phyloP scores from a whole-genome alignment of 1,284 basidiomycete genomes.

The Rhodotorula sp. region DNA sequence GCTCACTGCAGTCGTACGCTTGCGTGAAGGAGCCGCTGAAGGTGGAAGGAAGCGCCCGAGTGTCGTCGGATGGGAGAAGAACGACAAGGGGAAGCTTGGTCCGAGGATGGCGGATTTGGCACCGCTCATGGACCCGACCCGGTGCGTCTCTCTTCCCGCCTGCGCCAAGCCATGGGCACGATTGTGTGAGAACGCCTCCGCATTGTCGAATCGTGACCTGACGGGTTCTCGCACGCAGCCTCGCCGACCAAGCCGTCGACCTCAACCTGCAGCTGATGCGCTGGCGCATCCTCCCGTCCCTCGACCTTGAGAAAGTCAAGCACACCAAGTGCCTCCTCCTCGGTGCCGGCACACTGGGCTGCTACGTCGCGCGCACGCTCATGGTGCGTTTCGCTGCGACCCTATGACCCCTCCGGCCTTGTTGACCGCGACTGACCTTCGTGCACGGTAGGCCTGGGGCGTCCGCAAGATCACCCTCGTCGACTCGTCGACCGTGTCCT shows the following conservation, averaged over 20 bases:
- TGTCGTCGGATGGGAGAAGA: constrained; percentile 95
- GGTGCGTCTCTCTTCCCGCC: constrained; percentile 53
- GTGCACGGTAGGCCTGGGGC: constrained; percentile 76
- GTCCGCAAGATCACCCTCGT: constrained; percentile 89
- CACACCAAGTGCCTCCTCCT: constrained; percentile 78
- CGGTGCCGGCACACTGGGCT: constrained; percentile 93
- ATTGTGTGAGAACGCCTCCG: too few relatives aligned
- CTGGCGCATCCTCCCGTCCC: constrained; percentile 88
- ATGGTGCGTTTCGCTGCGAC: constrained; percentile 62
- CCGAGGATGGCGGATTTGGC: constrained; percentile 88
- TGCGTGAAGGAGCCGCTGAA: neutral
- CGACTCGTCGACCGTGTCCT: constrained; percentile 86
- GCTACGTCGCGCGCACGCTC: constrained; percentile 85
- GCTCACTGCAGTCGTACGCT: neutral
- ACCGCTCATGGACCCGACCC: constrained; percentile 89
- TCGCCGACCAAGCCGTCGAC: constrained; percentile 94
- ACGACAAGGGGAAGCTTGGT: constrained; percentile 75
- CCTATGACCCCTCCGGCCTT: neutral
- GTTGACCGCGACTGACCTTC: neutral
- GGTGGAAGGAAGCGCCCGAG: constrained; percentile 47
- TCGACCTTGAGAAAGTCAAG: constrained; percentile 85
- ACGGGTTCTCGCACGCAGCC: constrained; percentile 54
- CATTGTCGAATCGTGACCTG: neutral
- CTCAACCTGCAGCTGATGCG: constrained; percentile 97
- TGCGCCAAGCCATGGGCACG: neutral